Base-by-base conservation (phyloP, 1,284 basidiomycete genomes). In the Ustilago curta region DNA sequence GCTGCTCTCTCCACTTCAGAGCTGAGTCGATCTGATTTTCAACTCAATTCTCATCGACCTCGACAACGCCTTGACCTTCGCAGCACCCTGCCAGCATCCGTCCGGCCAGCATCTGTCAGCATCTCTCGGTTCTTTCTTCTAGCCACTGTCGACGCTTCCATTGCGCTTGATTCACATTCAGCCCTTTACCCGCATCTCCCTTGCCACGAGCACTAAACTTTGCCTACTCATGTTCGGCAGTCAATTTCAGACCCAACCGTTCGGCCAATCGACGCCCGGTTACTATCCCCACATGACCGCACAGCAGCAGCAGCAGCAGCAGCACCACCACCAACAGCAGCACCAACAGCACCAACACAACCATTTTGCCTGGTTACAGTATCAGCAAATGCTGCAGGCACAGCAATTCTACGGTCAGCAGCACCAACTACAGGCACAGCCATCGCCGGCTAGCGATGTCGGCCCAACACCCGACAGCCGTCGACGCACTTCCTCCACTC, bases 331-430 rank as follows among this genome's bases (percentile, higher is more conserved):
- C 18, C 70, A 73, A 32, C 70, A 77, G 27, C 77, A 77, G 14
- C 70, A 65, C 6, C 62, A 71, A 21, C 70, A 73, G 4, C 61
- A 64, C 18, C 70, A 73, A 32, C 70, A 77, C 1, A 77, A 72
- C 25, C 78, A 79, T 12, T 73, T 73, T 50, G 74, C 79, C 32
- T 80, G 79, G 79, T 53, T 72, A 50, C 77, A 79, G 39, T 81
- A 81, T 47, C 79, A 81, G 60, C 77, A 81, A 50, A 79, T 79
- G 77, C 50, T 81, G 47, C 76, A 77, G 32, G 72, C 79, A 12
- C 71, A 71, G 45, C 77, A 77, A 1, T 73, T 64, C 9, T 72
- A 74, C 56, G 51, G 50, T 40, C 69, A 69, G 56, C 71, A 74
- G 27, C 62, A 64, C 16, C 57, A 56, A 35, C 42, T 23, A n/a